These are phyloP conservation scores for Chlamydomonas asymmetrica DNA, from an alignment of 139 green algal species.

Conservation along the genomic window DNA sequence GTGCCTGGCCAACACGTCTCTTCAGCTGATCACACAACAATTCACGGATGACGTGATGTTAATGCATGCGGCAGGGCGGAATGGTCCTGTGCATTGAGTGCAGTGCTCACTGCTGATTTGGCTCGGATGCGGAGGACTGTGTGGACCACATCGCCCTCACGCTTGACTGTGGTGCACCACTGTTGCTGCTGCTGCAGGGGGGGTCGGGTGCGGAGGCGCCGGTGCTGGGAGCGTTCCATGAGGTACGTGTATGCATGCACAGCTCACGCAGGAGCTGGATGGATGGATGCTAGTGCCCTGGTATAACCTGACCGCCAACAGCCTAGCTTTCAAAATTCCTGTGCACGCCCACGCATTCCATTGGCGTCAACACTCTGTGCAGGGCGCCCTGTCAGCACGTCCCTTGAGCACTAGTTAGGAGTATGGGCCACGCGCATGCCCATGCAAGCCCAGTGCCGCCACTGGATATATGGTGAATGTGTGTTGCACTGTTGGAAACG, in stretches of 20 bases:
- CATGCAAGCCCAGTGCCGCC: no score
- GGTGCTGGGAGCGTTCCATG: conserved; percentile 21
- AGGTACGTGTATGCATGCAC: conserved; percentile 7
- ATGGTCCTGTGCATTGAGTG: background rate
- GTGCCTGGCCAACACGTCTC: no score
- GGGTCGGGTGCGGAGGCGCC: background rate
- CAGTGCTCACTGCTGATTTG: background rate
- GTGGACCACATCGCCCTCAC: background rate
- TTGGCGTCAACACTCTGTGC: background rate
- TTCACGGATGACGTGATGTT: background rate
- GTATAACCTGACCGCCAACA: no score
- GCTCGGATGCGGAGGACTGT: background rate
- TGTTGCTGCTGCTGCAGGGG: background rate
- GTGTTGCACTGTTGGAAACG: no score
- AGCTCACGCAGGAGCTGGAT: background rate
- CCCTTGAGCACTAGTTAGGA: background rate
- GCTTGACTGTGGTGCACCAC: background rate
- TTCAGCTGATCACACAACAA: no score
- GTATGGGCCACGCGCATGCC: no score
- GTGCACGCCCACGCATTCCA: background rate
- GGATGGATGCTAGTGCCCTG: no score
- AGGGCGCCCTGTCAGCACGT: background rate
- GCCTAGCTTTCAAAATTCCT: background rate
- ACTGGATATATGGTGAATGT: no score
- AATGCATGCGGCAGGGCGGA: background rate